These are phyloP conservation scores for Rhodotorula mucilaginosa DNA, from an alignment of 1,284 basidiomycete species.

Conservation along the genomic window DNA sequence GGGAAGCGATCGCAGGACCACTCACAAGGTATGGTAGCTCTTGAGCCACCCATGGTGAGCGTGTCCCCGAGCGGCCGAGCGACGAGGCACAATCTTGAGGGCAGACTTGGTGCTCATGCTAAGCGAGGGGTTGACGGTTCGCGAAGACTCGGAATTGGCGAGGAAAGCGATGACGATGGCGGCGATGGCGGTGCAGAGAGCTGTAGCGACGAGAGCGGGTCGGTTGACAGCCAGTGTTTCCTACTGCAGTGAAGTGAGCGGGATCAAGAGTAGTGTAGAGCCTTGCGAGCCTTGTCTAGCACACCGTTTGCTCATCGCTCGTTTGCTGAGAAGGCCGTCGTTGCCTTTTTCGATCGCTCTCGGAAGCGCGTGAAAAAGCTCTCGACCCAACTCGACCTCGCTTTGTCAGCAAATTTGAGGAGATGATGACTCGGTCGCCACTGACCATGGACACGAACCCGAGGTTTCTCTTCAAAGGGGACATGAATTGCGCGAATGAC, in stretches of 20 bases:
- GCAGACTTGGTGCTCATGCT: slow-evolving; percentile 14
- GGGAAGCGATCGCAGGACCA: background rate
- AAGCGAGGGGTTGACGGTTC: background rate
- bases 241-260: background rate
- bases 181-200: slow-evolving; percentile 2
- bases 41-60: slow-evolving; percentile 87
- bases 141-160: background rate
- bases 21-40: slow-evolving; percentile 37
- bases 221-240: background rate
- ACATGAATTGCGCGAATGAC: no score
- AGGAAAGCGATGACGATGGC: background rate
- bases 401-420: no score
- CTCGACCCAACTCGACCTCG: no score
- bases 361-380: background rate
- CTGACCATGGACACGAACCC: no score
- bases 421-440: no score
- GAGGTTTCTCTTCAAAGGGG: no score
- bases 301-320: background rate
- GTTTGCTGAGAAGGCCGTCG: background rate
- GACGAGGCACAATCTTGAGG: slow-evolving; percentile 38
- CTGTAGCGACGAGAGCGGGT: background rate
- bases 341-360: no score
- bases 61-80: slow-evolving; percentile 57
- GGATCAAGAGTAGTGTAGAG: background rate
- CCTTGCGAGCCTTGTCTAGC: no score